Evolutionary conservation across 2,329 filamentous ascomycete species (phyloP).

Genomic region (Daldinia sp.): DNA sequence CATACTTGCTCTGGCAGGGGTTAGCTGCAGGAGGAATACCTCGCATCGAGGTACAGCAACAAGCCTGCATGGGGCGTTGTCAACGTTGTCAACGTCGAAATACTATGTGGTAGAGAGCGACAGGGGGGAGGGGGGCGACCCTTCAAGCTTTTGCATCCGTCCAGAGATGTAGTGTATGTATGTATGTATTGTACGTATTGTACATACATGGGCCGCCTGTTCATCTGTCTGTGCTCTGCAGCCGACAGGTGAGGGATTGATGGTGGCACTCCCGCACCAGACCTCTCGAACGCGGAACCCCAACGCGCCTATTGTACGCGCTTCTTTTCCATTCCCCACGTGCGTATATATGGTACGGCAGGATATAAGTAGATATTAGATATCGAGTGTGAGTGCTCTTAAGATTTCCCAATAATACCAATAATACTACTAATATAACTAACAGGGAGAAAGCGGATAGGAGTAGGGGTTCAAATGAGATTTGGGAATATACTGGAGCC

Average conservation of each 20-base stretch:
- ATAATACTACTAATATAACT: background rate
- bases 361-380: slow-evolving; percentile 11
- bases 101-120: slow-evolving; percentile 29
- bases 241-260: slow-evolving; percentile 28
- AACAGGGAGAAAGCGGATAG: slow-evolving; percentile 1
- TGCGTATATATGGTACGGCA: slow-evolving; percentile 15
- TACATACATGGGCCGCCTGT: slow-evolving; percentile 17
- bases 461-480: background rate
- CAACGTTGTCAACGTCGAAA: slow-evolving; percentile 39
- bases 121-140: slow-evolving; percentile 39
- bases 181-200: background rate
- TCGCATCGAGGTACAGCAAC: slow-evolving; percentile 40
- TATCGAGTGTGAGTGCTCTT: background rate
- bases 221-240: slow-evolving; percentile 36
- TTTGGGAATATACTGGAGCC: slow-evolving; percentile 11
- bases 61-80: slow-evolving; percentile 40
- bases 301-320: slow-evolving; percentile 31
- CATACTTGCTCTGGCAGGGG: slow-evolving; percentile 39
- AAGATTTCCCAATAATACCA: background rate
- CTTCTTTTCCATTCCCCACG: slow-evolving; percentile 29
- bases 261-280: slow-evolving; percentile 30
- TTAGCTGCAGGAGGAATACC: slow-evolving; percentile 41
- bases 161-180: slow-evolving; percentile 23
- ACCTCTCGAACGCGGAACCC: slow-evolving; percentile 23
- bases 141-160: slow-evolving; percentile 42